Conservation (phyloP, 352 stramenopile genomes). For the Pythium vanterpoolii region DNA sequence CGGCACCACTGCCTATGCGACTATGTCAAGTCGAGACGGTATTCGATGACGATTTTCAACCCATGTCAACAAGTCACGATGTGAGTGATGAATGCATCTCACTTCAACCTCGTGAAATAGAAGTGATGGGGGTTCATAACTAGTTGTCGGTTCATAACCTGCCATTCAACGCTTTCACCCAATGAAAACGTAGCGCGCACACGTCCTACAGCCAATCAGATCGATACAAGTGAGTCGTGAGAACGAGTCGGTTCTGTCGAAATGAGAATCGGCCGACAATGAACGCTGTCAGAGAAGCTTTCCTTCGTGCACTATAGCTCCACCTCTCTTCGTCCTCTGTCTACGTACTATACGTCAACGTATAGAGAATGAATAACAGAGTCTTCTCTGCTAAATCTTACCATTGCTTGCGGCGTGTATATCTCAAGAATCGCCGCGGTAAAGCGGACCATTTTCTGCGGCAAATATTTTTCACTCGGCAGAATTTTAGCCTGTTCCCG, state of each 20-base stretch:
- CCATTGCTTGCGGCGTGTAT: neutral
- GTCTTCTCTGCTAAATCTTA: constrained; percentile 18
- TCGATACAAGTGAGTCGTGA: neutral
- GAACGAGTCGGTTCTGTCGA: neutral
- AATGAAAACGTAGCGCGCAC: neutral
- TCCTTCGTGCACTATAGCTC: neutral
- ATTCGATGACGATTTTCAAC: constrained; percentile 20
- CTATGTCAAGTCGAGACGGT: constrained; percentile 9
- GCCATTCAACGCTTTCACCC: neutral
- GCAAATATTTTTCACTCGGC: neutral
- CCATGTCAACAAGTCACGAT: constrained; percentile 5
- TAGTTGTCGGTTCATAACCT: neutral
- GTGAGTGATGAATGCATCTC: neutral
- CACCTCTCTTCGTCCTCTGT: neutral
- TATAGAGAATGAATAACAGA: neutral
- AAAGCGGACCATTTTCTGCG: constrained; percentile 13
- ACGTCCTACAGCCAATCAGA: constrained; percentile 11
- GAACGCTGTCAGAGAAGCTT: neutral
- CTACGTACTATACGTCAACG: too few relatives aligned
- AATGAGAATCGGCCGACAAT: constrained; percentile 8
- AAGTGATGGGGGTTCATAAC: neutral
- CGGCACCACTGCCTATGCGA: neutral
- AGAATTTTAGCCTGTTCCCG: neutral
- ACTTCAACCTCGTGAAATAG: constrained; percentile 1
- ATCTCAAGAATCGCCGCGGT: neutral